These are phyloP conservation scores for Fusarium irregulare DNA, from an alignment of 2,329 filamentous ascomycete species.

Conservation along the genomic window DNA sequence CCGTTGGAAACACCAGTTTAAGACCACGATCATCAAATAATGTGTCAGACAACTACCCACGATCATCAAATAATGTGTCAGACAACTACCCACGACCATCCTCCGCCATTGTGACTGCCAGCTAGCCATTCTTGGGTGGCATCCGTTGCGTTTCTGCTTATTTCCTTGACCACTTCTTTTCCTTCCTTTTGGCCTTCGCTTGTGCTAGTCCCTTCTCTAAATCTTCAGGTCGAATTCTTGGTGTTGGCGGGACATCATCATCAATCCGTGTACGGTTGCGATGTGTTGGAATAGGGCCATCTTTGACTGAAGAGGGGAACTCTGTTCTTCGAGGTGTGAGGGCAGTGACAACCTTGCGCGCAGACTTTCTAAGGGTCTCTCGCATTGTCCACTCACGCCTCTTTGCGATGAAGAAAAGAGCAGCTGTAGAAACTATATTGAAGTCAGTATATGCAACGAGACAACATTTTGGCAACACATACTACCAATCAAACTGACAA, in stretches of 20 bases:
- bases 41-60: slow-evolving; percentile 4
- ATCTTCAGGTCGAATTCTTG: slow-evolving; percentile 64
- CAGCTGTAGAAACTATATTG: slow-evolving; percentile 67
- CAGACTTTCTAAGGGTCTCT: slow-evolving; percentile 76
- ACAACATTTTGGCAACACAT: slow-evolving; percentile 48
- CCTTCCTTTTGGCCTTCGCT: slow-evolving; percentile 52
- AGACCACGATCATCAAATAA: slow-evolving; percentile 13
- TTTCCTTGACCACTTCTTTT: slow-evolving; percentile 42
- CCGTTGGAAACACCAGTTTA: slow-evolving; percentile 37
- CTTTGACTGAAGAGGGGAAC: slow-evolving; percentile 69
- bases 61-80: slow-evolving; percentile 3
- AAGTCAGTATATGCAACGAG: slow-evolving; percentile 25
- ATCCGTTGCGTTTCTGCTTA: background rate
- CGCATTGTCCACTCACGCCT: slow-evolving; percentile 86
- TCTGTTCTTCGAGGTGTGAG: slow-evolving; percentile 71
- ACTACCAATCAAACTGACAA: slow-evolving; percentile 77
- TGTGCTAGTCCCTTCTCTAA: slow-evolving; percentile 67
- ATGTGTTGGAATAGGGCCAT: slow-evolving; percentile 44
- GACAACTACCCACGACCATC: background rate
- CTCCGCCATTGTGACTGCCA: background rate
- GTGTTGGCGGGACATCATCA: slow-evolving; percentile 70
- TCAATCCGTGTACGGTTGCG: slow-evolving; percentile 58
- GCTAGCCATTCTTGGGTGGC: background rate
- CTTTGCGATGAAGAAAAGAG: slow-evolving; percentile 84
- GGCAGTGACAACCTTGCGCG: slow-evolving; percentile 69